Percentiles rank a stretch among this genome's conserved stretches.
Evolutionary conservation across 768 basidiomycete species (phyloP).

Genomic region (Rhodotorula paludigena): DNA sequence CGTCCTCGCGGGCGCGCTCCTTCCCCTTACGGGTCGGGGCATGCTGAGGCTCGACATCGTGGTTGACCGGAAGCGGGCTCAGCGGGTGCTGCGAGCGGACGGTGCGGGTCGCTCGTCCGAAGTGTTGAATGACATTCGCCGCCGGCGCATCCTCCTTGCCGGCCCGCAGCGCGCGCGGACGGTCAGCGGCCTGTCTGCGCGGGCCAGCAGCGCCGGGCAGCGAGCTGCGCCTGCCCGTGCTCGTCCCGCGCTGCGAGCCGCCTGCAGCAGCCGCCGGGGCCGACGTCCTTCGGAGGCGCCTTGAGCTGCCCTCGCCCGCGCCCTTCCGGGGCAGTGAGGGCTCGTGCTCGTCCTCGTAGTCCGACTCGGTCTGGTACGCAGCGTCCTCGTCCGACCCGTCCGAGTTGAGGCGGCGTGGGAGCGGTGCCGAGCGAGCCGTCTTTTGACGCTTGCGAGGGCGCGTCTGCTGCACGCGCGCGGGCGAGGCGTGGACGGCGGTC

Average conservation of each 20-base stretch:
- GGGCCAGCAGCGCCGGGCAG: background rate
- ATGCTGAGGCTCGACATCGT: background rate
- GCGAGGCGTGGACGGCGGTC: conserved; percentile 3
- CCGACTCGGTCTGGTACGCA: conserved; percentile 12
- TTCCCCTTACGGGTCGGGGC: background rate
- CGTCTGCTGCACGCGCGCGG: background rate
- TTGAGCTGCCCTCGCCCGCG: background rate
- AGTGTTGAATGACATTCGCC: conserved; percentile 19
- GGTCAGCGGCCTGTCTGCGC: background rate
- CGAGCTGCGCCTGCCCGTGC: background rate
- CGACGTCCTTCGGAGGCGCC: background rate
- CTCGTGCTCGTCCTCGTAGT: conserved; percentile 4
- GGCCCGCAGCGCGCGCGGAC: background rate
- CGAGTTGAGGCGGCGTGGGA: background rate
- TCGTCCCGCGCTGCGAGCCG: background rate
- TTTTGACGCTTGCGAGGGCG: conserved; percentile 11
- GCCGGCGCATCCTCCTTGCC: background rate
- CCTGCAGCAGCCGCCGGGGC: background rate
- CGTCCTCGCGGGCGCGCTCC: conserved; percentile 8
- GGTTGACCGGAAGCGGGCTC: conserved; percentile 25
- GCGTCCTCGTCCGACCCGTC: conserved; percentile 7
- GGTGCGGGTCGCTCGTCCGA: background rate
- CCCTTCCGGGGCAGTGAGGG: too few species aligned
- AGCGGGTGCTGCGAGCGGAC: background rate
- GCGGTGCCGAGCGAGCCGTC: background rate